A percentile compares a stretch with the other conserved stretches of the same genome.
Evolutionary conservation across 495 filamentous ascomycete genomes (phyloP).

Genomic region (Xylaria nigripes): DNA sequence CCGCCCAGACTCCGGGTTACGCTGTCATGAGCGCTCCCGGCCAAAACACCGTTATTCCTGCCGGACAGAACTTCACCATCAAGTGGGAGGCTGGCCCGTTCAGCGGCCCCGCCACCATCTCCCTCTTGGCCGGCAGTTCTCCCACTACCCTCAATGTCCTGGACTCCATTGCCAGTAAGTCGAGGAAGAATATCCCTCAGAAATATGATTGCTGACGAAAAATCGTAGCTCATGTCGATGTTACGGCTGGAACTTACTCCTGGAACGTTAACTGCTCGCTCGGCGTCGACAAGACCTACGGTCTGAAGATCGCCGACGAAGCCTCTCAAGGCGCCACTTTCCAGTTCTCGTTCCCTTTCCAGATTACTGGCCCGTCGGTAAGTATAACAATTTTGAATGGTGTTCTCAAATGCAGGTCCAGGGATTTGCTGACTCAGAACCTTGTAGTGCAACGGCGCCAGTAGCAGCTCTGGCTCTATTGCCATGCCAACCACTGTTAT

Average conservation of each 20-base stretch:
- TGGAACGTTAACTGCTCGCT: constrained; percentile 35
- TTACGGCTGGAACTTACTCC: constrained; percentile 21
- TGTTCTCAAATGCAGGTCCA: background rate
- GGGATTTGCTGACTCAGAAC: constrained; percentile 6
- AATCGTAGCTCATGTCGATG: constrained; percentile 24
- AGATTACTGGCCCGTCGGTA: constrained; percentile 29
- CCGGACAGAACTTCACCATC: constrained; percentile 32
- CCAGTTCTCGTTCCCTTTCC: constrained; percentile 46
- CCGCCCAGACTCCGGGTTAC: constrained; percentile 37
- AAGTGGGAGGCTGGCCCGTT: constrained; percentile 20
- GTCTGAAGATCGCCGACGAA: constrained; percentile 31
- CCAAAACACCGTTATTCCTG: constrained; percentile 27
- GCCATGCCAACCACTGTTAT: background rate
- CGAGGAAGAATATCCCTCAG: background rate
- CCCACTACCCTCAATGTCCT: constrained; percentile 22
- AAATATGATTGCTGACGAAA: background rate
- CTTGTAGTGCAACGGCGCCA: background rate
- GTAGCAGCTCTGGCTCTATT: background rate
- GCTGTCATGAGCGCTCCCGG: constrained; percentile 32
- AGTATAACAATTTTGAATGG: background rate
- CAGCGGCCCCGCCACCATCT: constrained; percentile 27
- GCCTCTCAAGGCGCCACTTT: constrained; percentile 30
- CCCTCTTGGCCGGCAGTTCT: constrained; percentile 32
- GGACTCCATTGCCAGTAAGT: constrained; percentile 34
- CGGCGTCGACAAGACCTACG: constrained; percentile 33